Base-by-base conservation (phyloP, 108 stramenopile genomes). In the Cyclotella choctawhatcheeana region DNA sequence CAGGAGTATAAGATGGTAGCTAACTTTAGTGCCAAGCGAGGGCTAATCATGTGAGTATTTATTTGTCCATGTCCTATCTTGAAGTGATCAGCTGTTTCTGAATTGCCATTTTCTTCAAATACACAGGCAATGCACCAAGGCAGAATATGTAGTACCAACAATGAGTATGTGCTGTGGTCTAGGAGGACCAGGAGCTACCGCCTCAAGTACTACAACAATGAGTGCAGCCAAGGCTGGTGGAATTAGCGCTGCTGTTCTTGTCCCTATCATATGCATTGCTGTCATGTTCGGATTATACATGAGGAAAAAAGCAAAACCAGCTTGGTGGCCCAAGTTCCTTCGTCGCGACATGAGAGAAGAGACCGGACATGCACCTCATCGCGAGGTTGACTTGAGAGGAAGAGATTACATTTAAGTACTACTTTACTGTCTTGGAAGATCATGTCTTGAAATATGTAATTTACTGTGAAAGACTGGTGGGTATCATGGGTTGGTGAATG, bases 161-260 rank as follows among this genome's bases (percentile, higher is more conserved):
- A 71, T 73, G 64, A 71, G 69, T 47, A 79, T 79, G 78, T 79
- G 78, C 33, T 79, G 78, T 67, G 78, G 78, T 16, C 5, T 79
- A 13, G 78, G 78, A 47, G 78, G 78, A 56, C 78, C 78, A 5
- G 78, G 70, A 2, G 71, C 71, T 2, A 20, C 70, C 7, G 58
- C 40, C 59, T 17, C 64, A 2, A 1, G 50, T 6, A 17, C 65
- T 27, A 1, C 48, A 17, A 63, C 45, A 20, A 58, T 47, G 31
- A 52, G 37, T 17, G 71, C 67, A 6, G 47, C 53, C 27, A 54
- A 68, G 58, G 44, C 45, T 58, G 74, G 45, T 31, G 67, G 67
- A n/a, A 79, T 79, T 31, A 72, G 64, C 17, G 44, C 66, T 25
- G 78, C 65, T 22, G 66, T 73, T 12, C 21, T 79, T 22, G 24